phyloP scores from a whole-genome alignment of 192 early-diverging fungal species.

The Diversispora eburnea region DNA sequence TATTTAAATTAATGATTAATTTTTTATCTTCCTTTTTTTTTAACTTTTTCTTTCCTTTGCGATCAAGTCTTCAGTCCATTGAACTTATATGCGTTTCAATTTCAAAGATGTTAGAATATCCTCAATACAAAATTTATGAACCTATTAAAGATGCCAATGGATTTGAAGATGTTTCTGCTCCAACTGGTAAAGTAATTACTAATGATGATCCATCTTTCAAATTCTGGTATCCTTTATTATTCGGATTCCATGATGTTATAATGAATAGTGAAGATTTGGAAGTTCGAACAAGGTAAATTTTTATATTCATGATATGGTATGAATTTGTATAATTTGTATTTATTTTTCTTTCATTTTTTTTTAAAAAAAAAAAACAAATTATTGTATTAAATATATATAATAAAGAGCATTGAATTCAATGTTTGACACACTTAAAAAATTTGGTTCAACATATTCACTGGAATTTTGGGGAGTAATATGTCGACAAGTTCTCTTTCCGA shows the following conservation, averaged over 20 bases:
- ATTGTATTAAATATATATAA: no score
- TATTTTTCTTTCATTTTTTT: no score
- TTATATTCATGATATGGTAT: no score
- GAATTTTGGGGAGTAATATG: constrained; percentile 82
- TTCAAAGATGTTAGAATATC: constrained; percentile 19
- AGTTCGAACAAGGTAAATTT: constrained; percentile 66
- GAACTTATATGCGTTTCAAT: constrained; percentile 22
- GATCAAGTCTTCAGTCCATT: constrained; percentile 51
- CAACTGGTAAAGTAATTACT: constrained; percentile 18
- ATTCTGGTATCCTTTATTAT: constrained; percentile 86
- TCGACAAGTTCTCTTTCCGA: constrained; percentile 81
- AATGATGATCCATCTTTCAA: constrained; percentile 62
- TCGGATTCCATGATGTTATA: constrained; percentile 82
- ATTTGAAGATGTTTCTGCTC: not conserved
- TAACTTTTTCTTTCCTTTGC: not conserved
- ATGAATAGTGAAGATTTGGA: constrained; percentile 91
- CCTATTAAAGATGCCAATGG: not conserved
- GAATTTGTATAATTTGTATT: no score
- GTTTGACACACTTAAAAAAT: constrained; percentile 75
- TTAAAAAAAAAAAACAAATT: no score
- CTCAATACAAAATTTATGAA: constrained; percentile 14
- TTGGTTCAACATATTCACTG: constrained; percentile 69
- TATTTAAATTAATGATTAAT: not conserved
- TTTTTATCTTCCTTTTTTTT: not conserved
- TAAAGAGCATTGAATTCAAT: constrained; percentile 71